Evolutionary conservation across 176 grass and related monocot species (phyloP), one percentile per base, ranked within the genome.

Genomic region (Eleusine indica): DNA sequence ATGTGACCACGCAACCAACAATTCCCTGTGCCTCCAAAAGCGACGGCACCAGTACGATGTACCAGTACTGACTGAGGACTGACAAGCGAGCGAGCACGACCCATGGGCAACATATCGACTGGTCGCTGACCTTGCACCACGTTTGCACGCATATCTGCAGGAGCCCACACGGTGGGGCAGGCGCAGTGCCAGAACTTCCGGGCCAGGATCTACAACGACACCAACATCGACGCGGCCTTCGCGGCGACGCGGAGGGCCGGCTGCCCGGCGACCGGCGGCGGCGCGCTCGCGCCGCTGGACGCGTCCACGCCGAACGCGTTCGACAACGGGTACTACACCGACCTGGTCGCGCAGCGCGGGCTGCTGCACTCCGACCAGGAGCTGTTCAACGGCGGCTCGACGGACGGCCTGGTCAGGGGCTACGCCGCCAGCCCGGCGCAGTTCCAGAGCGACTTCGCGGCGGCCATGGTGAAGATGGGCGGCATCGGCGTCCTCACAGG

Each of bases 151-250:
- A 47, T 1, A 6, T 35, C 2, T 28, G 78, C 65, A 85, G 87
- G 91, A 68, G 87, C 87, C 51, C 87, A 92, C 87, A 92, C 87
- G 71, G 68, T 87, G 53, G 91, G 87, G 22, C 71, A 84, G 61
- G 80, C 81, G 44, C 85, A 82, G 54, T 93, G 87, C 84, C 73
- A 68, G 54, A 78, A 53, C 67, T 90, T 90, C 73, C 76, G 81
- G 76, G 51, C 57, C 25, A 85, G 87, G 51, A 93, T 93, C 87
- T 93, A 93, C 91, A 90, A 82, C 57, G 91, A 90, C 46, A 84
- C 87, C 56, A 82, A 87, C 84, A 93, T 93, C 61, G 22, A 93
- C 80, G 70, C 87, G 6, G 30, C 87, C 62, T 93, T 90, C 46
- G 91, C 87, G 68, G 86, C 80, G 30, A 73, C 80, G 28, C 37